These are phyloP conservation scores for Petunia secreta DNA, from an alignment of 257 asterid genomes.

Conservation along the genomic window DNA sequence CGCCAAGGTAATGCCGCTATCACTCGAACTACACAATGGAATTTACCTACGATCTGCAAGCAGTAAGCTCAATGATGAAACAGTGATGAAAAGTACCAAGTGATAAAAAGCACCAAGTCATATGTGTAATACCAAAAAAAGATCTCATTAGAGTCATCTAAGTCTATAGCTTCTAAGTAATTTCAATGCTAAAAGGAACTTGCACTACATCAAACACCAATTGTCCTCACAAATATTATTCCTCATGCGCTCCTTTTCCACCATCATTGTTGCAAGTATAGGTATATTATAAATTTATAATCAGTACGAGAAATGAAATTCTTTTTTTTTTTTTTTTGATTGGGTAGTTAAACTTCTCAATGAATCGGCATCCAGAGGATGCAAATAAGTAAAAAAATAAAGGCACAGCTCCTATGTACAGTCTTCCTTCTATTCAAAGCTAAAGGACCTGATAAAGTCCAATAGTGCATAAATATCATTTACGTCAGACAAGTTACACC, in stretches of 20 bases:
- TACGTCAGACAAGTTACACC: no score
- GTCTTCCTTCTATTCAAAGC: no score
- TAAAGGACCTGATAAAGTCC: no score
- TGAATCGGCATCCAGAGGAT: no score
- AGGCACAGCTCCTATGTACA: no score
- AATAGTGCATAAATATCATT: no score
- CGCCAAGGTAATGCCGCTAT: slow-evolving; percentile 69
- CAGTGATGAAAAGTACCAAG: slow-evolving; percentile 4
- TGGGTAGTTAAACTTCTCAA: no score
- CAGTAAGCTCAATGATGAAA: slow-evolving; percentile 21
- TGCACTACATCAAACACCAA: slow-evolving; percentile 23
- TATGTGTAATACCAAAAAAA: not conserved
- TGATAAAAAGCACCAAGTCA: not conserved
- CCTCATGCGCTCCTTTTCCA: not conserved
- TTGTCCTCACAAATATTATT: not conserved
- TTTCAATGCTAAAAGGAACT: not conserved
- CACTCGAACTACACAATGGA: slow-evolving; percentile 70
- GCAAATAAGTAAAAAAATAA: no score
- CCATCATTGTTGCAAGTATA: not conserved
- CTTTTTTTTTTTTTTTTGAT: no score
- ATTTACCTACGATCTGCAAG: slow-evolving; percentile 65
- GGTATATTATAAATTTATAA: slow-evolving; percentile 14
- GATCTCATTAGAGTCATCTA: not conserved
- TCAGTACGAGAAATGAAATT: not conserved
- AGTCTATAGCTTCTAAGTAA: slow-evolving; percentile 16